Base-by-base conservation (phyloP, 768 basidiomycete genomes). In the Pleurotus ostreatus region DNA sequence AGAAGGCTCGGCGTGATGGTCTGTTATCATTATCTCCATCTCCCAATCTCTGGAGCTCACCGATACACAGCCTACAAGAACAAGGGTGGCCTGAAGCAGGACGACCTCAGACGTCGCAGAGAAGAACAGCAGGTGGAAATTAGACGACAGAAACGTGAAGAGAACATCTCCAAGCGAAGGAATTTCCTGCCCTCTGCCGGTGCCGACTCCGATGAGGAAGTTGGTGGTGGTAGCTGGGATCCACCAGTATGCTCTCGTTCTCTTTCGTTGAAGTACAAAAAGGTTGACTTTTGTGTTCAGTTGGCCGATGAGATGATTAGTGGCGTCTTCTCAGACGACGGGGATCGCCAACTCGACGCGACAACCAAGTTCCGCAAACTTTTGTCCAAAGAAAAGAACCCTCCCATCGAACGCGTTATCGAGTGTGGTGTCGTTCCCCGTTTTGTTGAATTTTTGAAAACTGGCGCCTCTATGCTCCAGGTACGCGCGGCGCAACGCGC, bases 101-200 rank as follows among this genome's bases (percentile, higher is more conserved):
- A 96, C 59, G 93, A 98, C 71, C 89, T 98, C 64, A 86, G 96
- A 64, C 88, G 94, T 73, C 88, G 96, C 71, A 86, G 97, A 57
- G 97, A 98, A 71, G 95, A 99, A 70, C 93, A 96, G 70, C 95
- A 98, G 68, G 97, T 99, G 56, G 97, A 98, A 80, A 98, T 99
- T 79, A 83, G 97, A 69, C 84, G 94, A 68, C 93, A 96, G 77
- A 98, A 98, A 77, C 82, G 97, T 64, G 97, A 99, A 71, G 97
- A 99, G 73, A 95, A 94, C 71, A 95, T 98, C 60, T 92, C 95
- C 58, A 99, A 99, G 80, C 83, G 97, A 71, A 81, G 97, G 60
- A 98, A 98, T 72, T 92, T 96, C 68, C 80, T 94, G 56, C 86
- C 93, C 37, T 79, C 83, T 23, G 73, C 82, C 47, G 76, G 79